Percentiles rank a stretch among this genome's conserved stretches.
Conservation (phyloP, 208 protist genomes). For the Vickermania ingenoplastis region DNA sequence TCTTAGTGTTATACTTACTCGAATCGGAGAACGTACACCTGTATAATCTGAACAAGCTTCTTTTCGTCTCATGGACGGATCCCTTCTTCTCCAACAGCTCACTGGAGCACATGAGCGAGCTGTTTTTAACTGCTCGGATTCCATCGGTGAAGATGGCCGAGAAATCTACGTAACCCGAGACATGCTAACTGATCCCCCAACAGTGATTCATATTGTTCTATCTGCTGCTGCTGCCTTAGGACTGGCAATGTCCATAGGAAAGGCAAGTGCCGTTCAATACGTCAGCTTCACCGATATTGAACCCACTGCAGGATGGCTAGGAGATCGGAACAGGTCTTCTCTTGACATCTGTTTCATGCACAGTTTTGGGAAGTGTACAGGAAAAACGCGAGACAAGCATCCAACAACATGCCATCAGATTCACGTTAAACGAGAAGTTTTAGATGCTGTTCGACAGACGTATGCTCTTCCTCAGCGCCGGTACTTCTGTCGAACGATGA, state of each 20-base stretch:
- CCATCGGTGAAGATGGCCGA: background rate
- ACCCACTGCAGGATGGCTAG: slow-evolving; percentile 41
- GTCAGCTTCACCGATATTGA: slow-evolving; percentile 35
- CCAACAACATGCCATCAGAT: slow-evolving; percentile 45
- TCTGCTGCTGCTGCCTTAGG: slow-evolving; percentile 6
- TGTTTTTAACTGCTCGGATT: background rate
- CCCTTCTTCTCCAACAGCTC: background rate
- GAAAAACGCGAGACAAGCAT: slow-evolving; percentile 32
- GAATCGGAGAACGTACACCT: too few species aligned
- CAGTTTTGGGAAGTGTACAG: slow-evolving; percentile 51
- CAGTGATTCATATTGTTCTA: slow-evolving; percentile 25
- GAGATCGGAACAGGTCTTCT: slow-evolving; percentile 33
- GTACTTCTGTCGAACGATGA: slow-evolving; percentile 52
- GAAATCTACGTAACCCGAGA: slow-evolving; percentile 38
- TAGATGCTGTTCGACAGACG: slow-evolving; percentile 25
- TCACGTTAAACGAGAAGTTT: slow-evolving; percentile 26
- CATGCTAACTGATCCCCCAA: slow-evolving; percentile 37
- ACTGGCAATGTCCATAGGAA: slow-evolving; percentile 8
- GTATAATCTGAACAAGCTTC: too few species aligned
- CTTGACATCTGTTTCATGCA: slow-evolving; percentile 62
- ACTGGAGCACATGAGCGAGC: background rate
- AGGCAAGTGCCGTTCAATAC: slow-evolving; percentile 8
- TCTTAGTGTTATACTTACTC: too few species aligned
- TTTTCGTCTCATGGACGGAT: background rate
- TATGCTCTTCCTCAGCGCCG: slow-evolving; percentile 31